Evolutionary conservation across 371 early-diverging fungal genomes (phyloP), one percentile per base, ranked within the genome.

Genomic region (Fennellomyces sp.): DNA sequence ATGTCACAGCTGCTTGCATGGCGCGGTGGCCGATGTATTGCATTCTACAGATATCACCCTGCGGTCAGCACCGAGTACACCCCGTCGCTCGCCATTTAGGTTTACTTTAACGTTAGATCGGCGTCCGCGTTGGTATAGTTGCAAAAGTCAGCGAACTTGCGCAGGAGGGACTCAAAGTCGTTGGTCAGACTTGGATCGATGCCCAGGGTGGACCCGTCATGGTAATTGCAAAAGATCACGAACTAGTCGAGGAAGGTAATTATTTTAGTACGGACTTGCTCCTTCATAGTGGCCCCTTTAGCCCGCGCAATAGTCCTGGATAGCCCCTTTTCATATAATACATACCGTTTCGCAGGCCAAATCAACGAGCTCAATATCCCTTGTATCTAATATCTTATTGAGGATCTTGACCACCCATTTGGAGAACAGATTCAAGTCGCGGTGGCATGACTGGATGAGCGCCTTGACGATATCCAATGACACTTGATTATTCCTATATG

Each of bases 381-480:
- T 58, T 19, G 89, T 84, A 23, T 83, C 81, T 13, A 84, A 66
- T 42, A 90, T 74, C 39, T 61, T 52, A 38, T 60, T 70, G 28
- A 80, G 59, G 56, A 90, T 86, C 3, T 72, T 59, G 21, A 91
- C 74, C 19, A 88, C 65, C 33, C 76, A 81, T 61, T 88, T 89
- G n/a, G 91, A 89, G 65, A 95, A 92, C 27, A 94, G 78, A 64
- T 88, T 89, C 52, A 93, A 75, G 64, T 94, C 89, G 56, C 83
- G 82, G 54, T 85, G 83, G 67, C 92, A 93, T 12, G 86, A 75
- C 42, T 79, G 77, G 51, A 95, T 74, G 33, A 95, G 82, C 3
- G 85, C 81, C 61, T 89, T 85, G 57, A 91, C 69, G 50, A 94
- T 91, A 48, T 76, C 75, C 51, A 93, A 76, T 5, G 89, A 77